Evolutionary conservation across 306 rosid genomes (phyloP).

Genomic region (Oxytropis ochrocephala): DNA sequence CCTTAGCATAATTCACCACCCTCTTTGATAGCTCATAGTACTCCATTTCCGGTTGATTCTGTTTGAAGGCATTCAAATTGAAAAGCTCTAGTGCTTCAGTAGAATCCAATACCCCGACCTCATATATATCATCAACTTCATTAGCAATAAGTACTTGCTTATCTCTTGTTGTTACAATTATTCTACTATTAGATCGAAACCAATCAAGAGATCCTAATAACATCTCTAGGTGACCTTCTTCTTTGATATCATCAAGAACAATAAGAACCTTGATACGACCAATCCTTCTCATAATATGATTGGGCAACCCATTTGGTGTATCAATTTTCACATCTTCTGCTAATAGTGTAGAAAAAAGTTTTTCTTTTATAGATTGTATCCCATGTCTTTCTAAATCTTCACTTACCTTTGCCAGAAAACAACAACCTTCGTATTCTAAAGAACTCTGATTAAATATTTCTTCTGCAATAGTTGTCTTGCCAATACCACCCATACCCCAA

Average conservation of each 20-base stretch:
- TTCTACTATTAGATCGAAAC: background rate
- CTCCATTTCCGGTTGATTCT: background rate
- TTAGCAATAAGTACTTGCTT: background rate
- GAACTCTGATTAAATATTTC: background rate
- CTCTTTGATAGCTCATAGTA: background rate
- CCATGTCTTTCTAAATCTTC: background rate
- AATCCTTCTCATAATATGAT: background rate
- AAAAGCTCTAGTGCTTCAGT: background rate
- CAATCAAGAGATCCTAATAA: background rate
- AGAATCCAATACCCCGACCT: background rate
- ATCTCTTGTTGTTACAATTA: conserved; percentile 6
- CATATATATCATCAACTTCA: background rate
- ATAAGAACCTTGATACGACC: background rate
- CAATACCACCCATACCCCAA: conserved; percentile 7
- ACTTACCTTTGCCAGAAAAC: background rate
- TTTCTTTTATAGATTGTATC: background rate
- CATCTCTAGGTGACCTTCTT: background rate
- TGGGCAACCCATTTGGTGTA: background rate
- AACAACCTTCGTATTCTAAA: background rate
- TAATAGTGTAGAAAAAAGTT: background rate
- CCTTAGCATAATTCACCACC: background rate
- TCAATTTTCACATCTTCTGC: background rate
- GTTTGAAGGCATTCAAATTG: background rate
- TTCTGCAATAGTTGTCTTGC: conserved; percentile 6
- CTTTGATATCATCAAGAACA: conserved; percentile 12